A percentile compares a stretch with the other conserved stretches of the same genome.
Conservation (phyloP, 257 asterid species). For the Solanum arcanum region DNA sequence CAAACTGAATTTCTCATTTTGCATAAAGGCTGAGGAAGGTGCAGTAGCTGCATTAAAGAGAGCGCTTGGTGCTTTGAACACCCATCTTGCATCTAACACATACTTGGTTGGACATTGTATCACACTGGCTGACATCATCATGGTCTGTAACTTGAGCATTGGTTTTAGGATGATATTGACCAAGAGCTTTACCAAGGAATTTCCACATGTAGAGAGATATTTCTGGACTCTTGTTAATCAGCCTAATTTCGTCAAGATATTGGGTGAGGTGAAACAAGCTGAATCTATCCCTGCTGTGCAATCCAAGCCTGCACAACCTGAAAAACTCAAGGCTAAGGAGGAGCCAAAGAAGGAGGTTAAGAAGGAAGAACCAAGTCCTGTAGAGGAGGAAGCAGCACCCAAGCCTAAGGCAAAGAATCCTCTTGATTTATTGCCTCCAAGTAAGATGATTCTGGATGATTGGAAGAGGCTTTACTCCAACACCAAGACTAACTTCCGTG, state of each 20-base stretch:
- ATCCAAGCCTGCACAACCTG: constrained; percentile 66
- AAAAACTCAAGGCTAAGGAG: constrained; percentile 56
- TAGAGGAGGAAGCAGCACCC: constrained; percentile 66
- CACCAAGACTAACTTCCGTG: constrained; percentile 91
- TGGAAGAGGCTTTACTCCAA: constrained; percentile 99
- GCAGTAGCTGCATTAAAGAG: constrained; percentile 60
- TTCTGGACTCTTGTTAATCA: constrained; percentile 86
- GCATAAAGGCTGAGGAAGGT: constrained; percentile 61
- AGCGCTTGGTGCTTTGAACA: constrained; percentile 58
- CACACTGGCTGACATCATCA: constrained; percentile 72
- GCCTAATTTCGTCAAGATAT: constrained; percentile 61
- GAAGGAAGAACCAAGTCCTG: constrained; percentile 47
- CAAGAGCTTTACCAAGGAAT: constrained; percentile 78
- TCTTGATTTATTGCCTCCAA: constrained; percentile 89
- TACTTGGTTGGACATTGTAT: constrained; percentile 78
- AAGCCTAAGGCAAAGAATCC: constrained; percentile 94
- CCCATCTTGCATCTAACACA: constrained; percentile 66
- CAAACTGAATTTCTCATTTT: neutral
- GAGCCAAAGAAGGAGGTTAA: constrained; percentile 50
- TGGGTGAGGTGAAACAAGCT: constrained; percentile 55
- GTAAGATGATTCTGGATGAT: constrained; percentile 77
- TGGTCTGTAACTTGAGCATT: constrained; percentile 37
- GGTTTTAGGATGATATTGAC: constrained; percentile 50
- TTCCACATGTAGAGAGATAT: constrained; percentile 89
- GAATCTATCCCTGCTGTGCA: constrained; percentile 54